Base-by-base conservation (phyloP, 805 yeast species). In the Pichia membranifaciens region DNA sequence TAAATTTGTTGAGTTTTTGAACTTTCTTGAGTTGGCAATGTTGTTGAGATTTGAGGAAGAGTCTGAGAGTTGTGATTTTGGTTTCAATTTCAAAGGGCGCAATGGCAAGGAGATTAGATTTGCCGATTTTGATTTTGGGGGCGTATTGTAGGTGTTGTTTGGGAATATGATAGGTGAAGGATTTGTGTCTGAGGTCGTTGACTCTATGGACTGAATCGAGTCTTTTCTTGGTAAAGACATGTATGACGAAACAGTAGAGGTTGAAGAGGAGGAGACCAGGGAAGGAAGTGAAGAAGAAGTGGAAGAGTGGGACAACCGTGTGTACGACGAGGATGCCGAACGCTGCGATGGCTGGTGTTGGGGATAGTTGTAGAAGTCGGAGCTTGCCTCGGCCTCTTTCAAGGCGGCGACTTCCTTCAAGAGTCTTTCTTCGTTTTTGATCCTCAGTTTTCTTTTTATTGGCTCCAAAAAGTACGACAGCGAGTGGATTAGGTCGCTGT, bases 381-480 rank as follows among this genome's bases (percentile, higher is more conserved):
- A 20, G 23, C 18, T 44, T 25, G 29, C 29, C 10, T 25, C 29
- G 7, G 29, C 29, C 10, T 25, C 29, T 25, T 25, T 25, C 29
- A 25, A 25, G 10, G 10, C 29, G 29, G 29, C 29, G 29, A 25
- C 29, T 25, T 25, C 29, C 10, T 25, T 25, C 29, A 25, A 8
- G 15, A 53, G 49, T 39, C 48, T 54, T 17, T 38, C 40, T 28
- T 60, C 60, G 9, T 49, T 39, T 40, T 58, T 57, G 8, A 45
- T 49, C 52, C 54, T 57, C 49, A 79, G 64, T 49, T 75, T 70
- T 49, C 66, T 67, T 68, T 84, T 87, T 65, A 90, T 87, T 38
- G 88, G 85, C 16, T 73, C 69, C 47, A 91, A 69, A 69, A 91
- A 87, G 25, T 89, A 89, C 42, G 83, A 79, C 46, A 90, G 73